Base-by-base conservation (phyloP, 768 basidiomycete species). In the Daedaleopsis nitida region DNA sequence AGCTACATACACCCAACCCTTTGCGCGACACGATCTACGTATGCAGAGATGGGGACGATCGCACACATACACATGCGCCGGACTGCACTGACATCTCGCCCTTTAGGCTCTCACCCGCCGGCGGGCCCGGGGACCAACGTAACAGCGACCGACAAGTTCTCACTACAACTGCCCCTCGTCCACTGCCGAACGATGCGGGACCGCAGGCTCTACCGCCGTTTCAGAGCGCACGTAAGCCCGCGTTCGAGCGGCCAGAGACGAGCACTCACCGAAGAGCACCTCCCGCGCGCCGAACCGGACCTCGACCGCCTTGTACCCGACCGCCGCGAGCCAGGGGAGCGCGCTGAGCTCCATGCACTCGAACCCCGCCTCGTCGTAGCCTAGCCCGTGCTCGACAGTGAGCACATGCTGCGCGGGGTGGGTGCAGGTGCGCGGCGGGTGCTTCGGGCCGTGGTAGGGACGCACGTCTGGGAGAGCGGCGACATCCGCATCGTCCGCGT, bases 311-410 rank as follows among this genome's bases (percentile, higher is more conserved):
- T 34, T 52, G 35, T 49, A 49, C 19, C 47, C 57, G 27, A 55
- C 38, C 0, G 45, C 56, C 19, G 59, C 66, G 44, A 67, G 39
- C 66, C 66, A 67, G 23, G 66, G 66, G 44, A 67, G 37, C 50
- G 66, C 64, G 43, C 66, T 63, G n/a, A 67, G 59, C 55, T 65
- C 66, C 66, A 67, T 65, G 21, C 27, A 45, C 37, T 55, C 49
- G 43, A 67, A 67, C 9, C 64, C 64, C 19, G 60, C 51, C 19
- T 42, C 48, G 38, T 65, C 64, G 64, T 64, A 67, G 12, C 10
- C 23, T 8, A 42, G 56, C 38, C 14, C 57, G 48, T 7, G 63
- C 59, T 16, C 51, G 47, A 49, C 11, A 9, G 19, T 21, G 23
- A 27, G 34, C n/a, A 67, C 48, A 24, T 65, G 56, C 27, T 44